A percentile compares a stretch with the other conserved stretches of the same genome.
These are phyloP conservation scores for Camelina neglecta DNA, from an alignment of 345 rosid genomes.

Conservation along the genomic window DNA sequence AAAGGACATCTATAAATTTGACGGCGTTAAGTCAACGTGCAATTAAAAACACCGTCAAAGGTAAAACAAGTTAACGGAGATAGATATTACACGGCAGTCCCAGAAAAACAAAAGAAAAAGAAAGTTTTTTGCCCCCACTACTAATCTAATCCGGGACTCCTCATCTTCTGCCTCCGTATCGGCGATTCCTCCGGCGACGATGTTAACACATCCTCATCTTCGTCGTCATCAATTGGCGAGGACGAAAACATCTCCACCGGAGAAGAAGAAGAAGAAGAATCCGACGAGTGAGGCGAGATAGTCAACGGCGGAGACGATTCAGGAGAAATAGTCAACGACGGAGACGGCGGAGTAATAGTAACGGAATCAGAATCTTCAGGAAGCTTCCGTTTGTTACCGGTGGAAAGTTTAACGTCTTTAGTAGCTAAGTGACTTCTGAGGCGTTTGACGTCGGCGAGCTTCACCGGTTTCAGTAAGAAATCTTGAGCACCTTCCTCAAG, in stretches of 20 bases:
- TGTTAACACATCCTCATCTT: slow-evolving; percentile 22
- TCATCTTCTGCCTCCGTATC: slow-evolving; percentile 42
- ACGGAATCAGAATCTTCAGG: slow-evolving; percentile 48
- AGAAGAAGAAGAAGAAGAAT: slow-evolving; percentile 50
- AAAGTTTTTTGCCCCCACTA: not conserved
- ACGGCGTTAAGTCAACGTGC: slow-evolving; percentile 47
- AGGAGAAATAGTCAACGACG: slow-evolving; percentile 42
- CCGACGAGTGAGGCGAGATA: slow-evolving; percentile 46
- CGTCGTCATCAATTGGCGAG: slow-evolving; percentile 19
- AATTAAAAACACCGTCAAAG: slow-evolving; percentile 39
- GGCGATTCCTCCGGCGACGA: slow-evolving; percentile 39
- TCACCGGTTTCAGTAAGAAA: slow-evolving; percentile 90
- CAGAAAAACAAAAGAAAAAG: not conserved
- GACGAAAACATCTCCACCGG: slow-evolving; percentile 33
- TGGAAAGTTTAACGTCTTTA: slow-evolving; percentile 46
- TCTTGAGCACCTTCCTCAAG: slow-evolving; percentile 97
- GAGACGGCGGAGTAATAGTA: slow-evolving; percentile 39
- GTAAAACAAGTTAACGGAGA: slow-evolving; percentile 45
- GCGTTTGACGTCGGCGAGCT: slow-evolving; percentile 81
- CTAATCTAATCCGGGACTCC: slow-evolving; percentile 46
- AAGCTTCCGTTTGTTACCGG: slow-evolving; percentile 62
- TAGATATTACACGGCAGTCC: slow-evolving; percentile 37
- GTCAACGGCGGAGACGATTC: slow-evolving; percentile 47
- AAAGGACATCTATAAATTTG: slow-evolving; percentile 42
- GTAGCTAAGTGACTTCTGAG: slow-evolving; percentile 59